Conservation (phyloP, 208 protist species). For the Crithidia mellificae region DNA sequence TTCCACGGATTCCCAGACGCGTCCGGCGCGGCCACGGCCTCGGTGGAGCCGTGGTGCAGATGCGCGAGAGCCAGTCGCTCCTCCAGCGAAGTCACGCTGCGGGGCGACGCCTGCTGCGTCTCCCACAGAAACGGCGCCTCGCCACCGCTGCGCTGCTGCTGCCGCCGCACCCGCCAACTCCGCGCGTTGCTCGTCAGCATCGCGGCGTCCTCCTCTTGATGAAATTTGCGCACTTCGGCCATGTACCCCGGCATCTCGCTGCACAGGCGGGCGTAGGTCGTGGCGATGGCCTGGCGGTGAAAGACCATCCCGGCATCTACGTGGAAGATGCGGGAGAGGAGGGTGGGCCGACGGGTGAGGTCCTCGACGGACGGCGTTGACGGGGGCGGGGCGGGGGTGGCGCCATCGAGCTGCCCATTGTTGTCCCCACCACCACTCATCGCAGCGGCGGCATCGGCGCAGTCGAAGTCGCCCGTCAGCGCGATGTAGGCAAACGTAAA, state of each 20-base stretch:
- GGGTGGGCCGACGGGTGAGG: conserved; percentile 66
- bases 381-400: background rate
- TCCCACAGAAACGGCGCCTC: conserved; percentile 7
- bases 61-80: conserved; percentile 35
- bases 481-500: conserved; percentile 76
- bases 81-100: conserved; percentile 17
- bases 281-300: conserved; percentile 53
- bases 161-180: conserved; percentile 20
- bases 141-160: conserved; percentile 1
- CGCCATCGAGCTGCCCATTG: background rate
- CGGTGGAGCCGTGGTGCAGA: conserved; percentile 6
- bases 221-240: conserved; percentile 35
- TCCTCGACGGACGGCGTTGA: conserved; percentile 48
- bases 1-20: conserved; percentile 19
- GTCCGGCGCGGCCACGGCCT: background rate
- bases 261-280: conserved; percentile 41
- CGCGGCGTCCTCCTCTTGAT: conserved; percentile 41
- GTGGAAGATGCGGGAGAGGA: conserved; percentile 85
- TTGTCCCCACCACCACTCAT: background rate
- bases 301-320: conserved; percentile 60
- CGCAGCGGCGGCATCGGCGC: background rate
- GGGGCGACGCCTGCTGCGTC: conserved; percentile 9
- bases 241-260: conserved; percentile 42
- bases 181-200: conserved; percentile 34
- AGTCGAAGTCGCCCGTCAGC: conserved; percentile 50